Percentiles rank a stretch among this genome's conserved stretches.
Conservation (phyloP, 345 rosid species). For the Ceriops tagal region DNA sequence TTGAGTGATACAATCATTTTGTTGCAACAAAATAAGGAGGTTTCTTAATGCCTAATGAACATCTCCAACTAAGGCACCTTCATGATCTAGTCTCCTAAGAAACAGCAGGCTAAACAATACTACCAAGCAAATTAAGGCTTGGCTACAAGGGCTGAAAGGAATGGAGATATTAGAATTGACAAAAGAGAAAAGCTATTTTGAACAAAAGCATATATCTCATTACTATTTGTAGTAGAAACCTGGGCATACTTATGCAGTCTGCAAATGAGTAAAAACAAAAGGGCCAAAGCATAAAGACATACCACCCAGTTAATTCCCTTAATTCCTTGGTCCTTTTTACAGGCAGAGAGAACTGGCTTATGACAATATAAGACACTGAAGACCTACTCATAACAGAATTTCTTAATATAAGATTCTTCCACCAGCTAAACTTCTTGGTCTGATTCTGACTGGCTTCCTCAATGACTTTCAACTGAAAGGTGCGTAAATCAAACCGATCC, state of each 20-base stretch:
- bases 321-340: slow-evolving; percentile 83
- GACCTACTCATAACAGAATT: slow-evolving; percentile 35
- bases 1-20: background rate
- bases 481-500: slow-evolving; percentile 77
- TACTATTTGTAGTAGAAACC: background rate
- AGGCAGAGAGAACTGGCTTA: slow-evolving; percentile 55
- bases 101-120: background rate
- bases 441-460: slow-evolving; percentile 36
- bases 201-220: background rate
- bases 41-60: background rate
- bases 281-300: slow-evolving; percentile 28
- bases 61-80: background rate
- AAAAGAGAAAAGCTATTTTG: background rate
- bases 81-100: background rate
- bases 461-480: slow-evolving; percentile 45
- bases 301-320: slow-evolving; percentile 88
- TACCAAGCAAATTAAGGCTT: background rate
- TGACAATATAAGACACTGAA: slow-evolving; percentile 38
- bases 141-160: background rate
- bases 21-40: background rate
- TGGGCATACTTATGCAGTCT: background rate
- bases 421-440: slow-evolving; percentile 53
- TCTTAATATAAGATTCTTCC: slow-evolving; percentile 48
- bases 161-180: background rate
- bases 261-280: slow-evolving; percentile 8